Evolutionary conservation across 2,329 filamentous ascomycete species (phyloP), one percentile per base, ranked within the genome.

Genomic region (Truncatella angustata): DNA sequence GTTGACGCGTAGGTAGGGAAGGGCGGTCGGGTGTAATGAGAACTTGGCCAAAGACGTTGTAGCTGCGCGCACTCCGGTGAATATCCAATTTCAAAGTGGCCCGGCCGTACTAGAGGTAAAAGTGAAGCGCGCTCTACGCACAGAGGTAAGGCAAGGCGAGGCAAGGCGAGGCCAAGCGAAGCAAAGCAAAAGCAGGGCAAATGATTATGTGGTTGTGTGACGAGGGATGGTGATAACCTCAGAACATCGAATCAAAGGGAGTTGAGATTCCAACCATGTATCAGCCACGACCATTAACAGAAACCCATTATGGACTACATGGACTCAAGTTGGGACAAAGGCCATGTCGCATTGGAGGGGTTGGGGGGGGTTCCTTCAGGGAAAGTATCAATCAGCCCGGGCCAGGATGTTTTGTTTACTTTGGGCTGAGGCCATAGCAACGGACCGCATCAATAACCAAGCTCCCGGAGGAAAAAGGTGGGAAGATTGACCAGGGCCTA

Each of bases 251-350:
- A 45, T 45, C 11, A 32, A 30, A 23, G 23, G 40, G 45, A 47
- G 20, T 34, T 20, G 28, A 34, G 37, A 30, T 32, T 16, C 37
- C 52, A 46, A 50, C 47, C 43, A 46, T 47, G 50, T 37, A 54
- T 46, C 47, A 50, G 47, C 52, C 47, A 54, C 39, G 42, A 37
- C 47, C 52, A 50, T 50, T 54, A 54, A 54, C 21, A 54, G 40
- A n/a, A 26, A 36, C 23, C 49, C 30, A 20, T n/a, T 46, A 46
- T 46, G 24, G 26, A 16, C 14, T 10, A 28, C 26, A 34, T 24
- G 34, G 23, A 20, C 18, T 35, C 43, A 46, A 34, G 43, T 21
- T 44, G 16, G 40, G 40, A n/a, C 18, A 34, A 34, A 20, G 30
- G 43, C 16, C 28, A 20, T 21, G 26, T 28, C 43, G 43, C 16